Conservation (phyloP, 768 basidiomycete genomes). For the Boletus subparvulus region DNA sequence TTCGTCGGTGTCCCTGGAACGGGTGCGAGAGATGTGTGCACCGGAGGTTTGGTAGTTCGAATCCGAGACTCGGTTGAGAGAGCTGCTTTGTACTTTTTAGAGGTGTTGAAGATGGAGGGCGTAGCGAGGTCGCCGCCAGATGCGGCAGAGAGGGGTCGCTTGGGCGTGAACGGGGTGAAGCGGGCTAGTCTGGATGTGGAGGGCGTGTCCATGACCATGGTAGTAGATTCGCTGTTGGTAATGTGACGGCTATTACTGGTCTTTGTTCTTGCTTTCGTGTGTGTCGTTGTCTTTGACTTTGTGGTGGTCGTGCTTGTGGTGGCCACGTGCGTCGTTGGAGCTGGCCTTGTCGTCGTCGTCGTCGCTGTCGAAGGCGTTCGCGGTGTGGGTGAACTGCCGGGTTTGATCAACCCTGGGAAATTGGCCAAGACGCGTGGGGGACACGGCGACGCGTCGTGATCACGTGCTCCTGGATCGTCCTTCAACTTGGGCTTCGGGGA, state of each 20-base stretch:
- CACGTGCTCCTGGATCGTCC: slow-evolving; percentile 18
- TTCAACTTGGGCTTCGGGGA: neutral
- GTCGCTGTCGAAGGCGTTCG: neutral
- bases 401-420: slow-evolving; percentile 34
- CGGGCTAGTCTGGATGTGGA: slow-evolving; percentile 40
- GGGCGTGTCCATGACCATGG: slow-evolving; percentile 16
- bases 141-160: slow-evolving; percentile 43
- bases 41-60: slow-evolving; percentile 31
- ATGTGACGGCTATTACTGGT: neutral
- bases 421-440: slow-evolving; percentile 22
- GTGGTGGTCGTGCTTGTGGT: neutral
- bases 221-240: neutral
- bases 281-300: neutral
- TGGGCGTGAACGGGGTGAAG: slow-evolving; percentile 54
- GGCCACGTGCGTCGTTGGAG: neutral
- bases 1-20: slow-evolving; percentile 58
- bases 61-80: slow-evolving; percentile 47
- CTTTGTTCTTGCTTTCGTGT: neutral
- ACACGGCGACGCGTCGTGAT: slow-evolving; percentile 25
- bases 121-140: slow-evolving; percentile 37
- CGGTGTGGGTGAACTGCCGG: neutral
- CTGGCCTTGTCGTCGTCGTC: neutral
- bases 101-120: slow-evolving; percentile 39
- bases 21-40: slow-evolving; percentile 36
- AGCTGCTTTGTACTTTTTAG: slow-evolving; percentile 69